These are phyloP conservation scores for Aureobasidium leucospermi DNA, from an alignment of 2,329 filamentous ascomycete genomes.

Conservation along the genomic window DNA sequence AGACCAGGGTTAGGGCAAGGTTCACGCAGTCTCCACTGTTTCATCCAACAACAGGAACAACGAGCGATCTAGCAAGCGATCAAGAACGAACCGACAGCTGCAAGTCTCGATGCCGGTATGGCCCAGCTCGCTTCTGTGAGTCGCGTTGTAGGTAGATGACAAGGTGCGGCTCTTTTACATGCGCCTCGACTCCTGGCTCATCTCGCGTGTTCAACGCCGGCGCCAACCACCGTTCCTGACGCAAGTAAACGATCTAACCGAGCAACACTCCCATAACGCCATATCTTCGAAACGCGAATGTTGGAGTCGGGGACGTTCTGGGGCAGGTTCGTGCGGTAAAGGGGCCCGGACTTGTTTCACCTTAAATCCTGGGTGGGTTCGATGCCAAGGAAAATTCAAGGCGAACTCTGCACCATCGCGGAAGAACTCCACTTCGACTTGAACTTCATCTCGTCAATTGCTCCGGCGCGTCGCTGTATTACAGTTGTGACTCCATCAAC, in stretches of 20 bases:
- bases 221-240: neutral
- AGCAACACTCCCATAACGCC: neutral
- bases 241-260: constrained; percentile 4
- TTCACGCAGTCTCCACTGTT: constrained; percentile 2
- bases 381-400: neutral
- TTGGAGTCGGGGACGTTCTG: neutral
- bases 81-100: constrained; percentile 6
- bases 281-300: constrained; percentile 6
- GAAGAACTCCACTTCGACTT: constrained; percentile 6
- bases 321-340: constrained; percentile 3
- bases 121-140: constrained; percentile 10
- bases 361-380: neutral
- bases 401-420: constrained; percentile 1
- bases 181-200: constrained; percentile 4
- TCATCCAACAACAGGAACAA: neutral
- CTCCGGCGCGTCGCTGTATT: neutral
- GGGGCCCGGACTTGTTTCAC: neutral
- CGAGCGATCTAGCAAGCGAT: constrained; percentile 5
- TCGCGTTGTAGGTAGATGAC: constrained; percentile 7
- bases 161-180: constrained; percentile 8
- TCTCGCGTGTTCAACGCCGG: neutral
- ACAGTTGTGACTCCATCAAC: neutral
- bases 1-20: neutral
- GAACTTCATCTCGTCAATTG: constrained; percentile 7
- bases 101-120: constrained; percentile 6